phyloP scores from a whole-genome alignment of 1,139 yeast genomes.

The Saccharomyces hybrid region DNA sequence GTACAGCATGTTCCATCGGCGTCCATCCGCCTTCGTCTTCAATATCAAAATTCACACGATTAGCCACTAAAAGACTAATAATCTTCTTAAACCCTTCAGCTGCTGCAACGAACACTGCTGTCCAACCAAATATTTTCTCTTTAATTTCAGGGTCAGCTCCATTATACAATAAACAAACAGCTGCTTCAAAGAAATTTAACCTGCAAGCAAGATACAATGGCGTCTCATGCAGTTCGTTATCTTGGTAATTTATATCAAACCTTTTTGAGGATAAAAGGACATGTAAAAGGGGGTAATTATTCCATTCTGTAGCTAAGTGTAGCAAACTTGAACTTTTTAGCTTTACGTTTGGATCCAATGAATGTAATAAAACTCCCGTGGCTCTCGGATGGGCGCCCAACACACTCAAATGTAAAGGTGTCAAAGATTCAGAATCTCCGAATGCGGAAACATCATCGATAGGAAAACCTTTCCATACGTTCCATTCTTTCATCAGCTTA shows the following conservation, averaged over 20 bases:
- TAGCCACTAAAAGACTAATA: conserved; percentile 45
- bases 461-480: conserved; percentile 41
- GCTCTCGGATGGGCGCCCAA: conserved; percentile 80
- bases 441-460: conserved; percentile 55
- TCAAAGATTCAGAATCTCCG: conserved; percentile 77
- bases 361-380: conserved; percentile 48
- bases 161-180: conserved; percentile 45
- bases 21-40: conserved; percentile 92
- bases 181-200: conserved; percentile 48
- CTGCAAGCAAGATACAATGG: conserved; percentile 75
- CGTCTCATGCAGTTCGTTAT: conserved; percentile 62
- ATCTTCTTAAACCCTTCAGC: conserved; percentile 68
- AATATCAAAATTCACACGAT: conserved; percentile 47
- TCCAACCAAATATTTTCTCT: conserved; percentile 85
- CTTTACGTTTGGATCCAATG: conserved; percentile 34
- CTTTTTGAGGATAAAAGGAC: conserved; percentile 50
- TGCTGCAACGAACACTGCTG: conserved; percentile 86
- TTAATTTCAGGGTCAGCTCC: conserved; percentile 71
- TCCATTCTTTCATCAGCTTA: conserved; percentile 45
- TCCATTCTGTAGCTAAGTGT: conserved; percentile 63
- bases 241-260: conserved; percentile 57
- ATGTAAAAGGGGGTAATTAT: conserved; percentile 49
- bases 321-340: conserved; percentile 46
- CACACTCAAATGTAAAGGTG: conserved; percentile 80
- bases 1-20: conserved; percentile 91